Percentiles rank a stretch among this genome's conserved stretches.
phyloP scores from a whole-genome alignment of 1,284 basidiomycete species.

The Trametes polyzona region DNA sequence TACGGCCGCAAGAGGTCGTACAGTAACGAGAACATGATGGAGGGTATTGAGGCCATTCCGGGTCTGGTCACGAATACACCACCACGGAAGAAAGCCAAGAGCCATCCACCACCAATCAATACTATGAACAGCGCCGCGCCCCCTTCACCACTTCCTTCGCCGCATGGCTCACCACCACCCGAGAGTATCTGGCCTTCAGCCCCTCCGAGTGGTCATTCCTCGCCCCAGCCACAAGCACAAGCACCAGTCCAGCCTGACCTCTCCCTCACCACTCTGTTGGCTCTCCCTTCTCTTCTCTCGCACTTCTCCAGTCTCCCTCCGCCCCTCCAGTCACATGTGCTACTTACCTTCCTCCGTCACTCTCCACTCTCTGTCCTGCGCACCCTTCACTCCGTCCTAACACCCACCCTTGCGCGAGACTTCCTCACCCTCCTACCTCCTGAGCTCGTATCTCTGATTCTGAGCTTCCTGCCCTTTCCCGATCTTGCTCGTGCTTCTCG shows the following conservation, averaged over 20 bases:
- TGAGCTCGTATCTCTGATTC: constrained; percentile 81
- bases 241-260: constrained; percentile 79
- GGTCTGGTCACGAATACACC: constrained; percentile 54
- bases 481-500: constrained; percentile 80
- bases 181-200: constrained; percentile 77
- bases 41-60: constrained; percentile 67
- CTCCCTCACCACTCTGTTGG: constrained; percentile 75
- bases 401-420: constrained; percentile 84
- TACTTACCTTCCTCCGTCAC: constrained; percentile 82
- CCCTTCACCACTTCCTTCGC: constrained; percentile 80
- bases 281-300: constrained; percentile 74
- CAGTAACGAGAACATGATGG: constrained; percentile 72
- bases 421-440: constrained; percentile 86
- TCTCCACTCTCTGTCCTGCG: constrained; percentile 84
- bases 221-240: constrained; percentile 62
- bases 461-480: constrained; percentile 77
- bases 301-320: constrained; percentile 77
- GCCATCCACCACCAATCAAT: constrained; percentile 56
- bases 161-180: constrained; percentile 78
- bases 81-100: constrained; percentile 78
- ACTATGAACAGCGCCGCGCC: constrained; percentile 73
- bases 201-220: constrained; percentile 72
- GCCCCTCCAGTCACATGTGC: constrained; percentile 80
- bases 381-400: constrained; percentile 80
- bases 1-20: constrained; percentile 80